These are phyloP conservation scores for Xerocomellus dryophilus DNA, from an alignment of 768 basidiomycete species.

Conservation along the genomic window DNA sequence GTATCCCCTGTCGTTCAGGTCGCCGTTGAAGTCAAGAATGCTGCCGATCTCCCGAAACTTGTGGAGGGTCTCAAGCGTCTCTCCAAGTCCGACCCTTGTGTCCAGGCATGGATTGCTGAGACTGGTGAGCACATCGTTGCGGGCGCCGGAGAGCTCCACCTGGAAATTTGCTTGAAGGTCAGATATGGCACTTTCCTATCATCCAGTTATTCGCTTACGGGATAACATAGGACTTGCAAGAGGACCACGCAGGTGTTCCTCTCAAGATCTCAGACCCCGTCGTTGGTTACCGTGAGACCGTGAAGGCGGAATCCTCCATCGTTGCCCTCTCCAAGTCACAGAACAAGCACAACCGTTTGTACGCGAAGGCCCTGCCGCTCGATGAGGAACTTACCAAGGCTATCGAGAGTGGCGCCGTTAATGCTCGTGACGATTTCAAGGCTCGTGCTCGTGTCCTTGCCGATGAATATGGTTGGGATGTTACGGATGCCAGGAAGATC, in stretches of 20 bases:
- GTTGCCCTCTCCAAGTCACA: conserved; percentile 98
- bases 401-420: conserved; percentile 85
- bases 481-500: conserved; percentile 98
- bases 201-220: neutral
- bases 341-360: conserved; percentile 99
- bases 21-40: conserved; percentile 99
- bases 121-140: conserved; percentile 98
- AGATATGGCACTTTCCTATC: conserved; percentile 5
- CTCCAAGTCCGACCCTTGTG: conserved; percentile 99
- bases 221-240: conserved; percentile 83
- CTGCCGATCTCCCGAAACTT: conserved; percentile 97
- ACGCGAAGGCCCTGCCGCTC: conserved; percentile 87
- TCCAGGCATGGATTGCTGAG: conserved; percentile 89
- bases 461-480: conserved; percentile 97
- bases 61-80: conserved; percentile 99
- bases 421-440: conserved; percentile 96
- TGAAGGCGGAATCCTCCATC: conserved; percentile 92
- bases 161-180: conserved; percentile 99
- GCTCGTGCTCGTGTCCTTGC: conserved; percentile 91
- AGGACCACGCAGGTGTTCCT: conserved; percentile 99
- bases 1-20: conserved; percentile 99
- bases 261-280: conserved; percentile 98
- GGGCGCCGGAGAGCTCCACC: conserved; percentile 97
- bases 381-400: conserved; percentile 93
- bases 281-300: conserved; percentile 97